Evolutionary conservation across 768 basidiomycete species (phyloP).

Genomic region (Hygrocybe coccinea): DNA sequence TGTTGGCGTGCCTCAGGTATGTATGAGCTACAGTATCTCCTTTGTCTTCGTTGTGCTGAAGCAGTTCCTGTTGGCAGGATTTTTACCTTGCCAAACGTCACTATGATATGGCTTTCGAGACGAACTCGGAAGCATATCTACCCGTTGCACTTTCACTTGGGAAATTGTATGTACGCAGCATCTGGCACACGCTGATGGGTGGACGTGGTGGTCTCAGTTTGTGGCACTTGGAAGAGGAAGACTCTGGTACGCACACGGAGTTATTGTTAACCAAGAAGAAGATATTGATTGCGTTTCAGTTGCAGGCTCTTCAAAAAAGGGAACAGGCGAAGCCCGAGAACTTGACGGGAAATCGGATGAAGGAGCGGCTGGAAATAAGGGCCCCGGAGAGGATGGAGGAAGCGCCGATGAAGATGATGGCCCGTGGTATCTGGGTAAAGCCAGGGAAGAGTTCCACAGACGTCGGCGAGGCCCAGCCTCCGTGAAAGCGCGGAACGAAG

Average conservation of each 20-base stretch:
- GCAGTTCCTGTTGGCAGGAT: conserved; percentile 47
- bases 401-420: conserved; percentile 53
- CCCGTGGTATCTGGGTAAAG: conserved; percentile 80
- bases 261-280: not conserved
- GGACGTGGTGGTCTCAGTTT: conserved; percentile 63
- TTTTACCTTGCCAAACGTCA: conserved; percentile 95
- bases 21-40: not conserved
- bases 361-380: conserved; percentile 12
- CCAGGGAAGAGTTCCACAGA: conserved; percentile 69
- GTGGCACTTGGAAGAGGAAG: conserved; percentile 58
- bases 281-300: not conserved
- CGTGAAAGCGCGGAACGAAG: conserved; percentile 35
- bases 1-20: conserved; percentile 80
- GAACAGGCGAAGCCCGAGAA: conserved; percentile 30
- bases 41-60: not conserved
- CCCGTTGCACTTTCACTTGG: conserved; percentile 79
- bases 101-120: conserved; percentile 86
- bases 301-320: not conserved
- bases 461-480: conserved; percentile 41
- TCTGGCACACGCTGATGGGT: conserved; percentile 77
- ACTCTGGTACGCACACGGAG: conserved; percentile 28
- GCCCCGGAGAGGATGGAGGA: conserved; percentile 34
- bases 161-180: conserved; percentile 75
- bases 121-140: conserved; percentile 83
- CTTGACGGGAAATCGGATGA: conserved; percentile 36